phyloP scores from a whole-genome alignment of 2,329 filamentous ascomycete species.

The Zasmidium angulare region DNA sequence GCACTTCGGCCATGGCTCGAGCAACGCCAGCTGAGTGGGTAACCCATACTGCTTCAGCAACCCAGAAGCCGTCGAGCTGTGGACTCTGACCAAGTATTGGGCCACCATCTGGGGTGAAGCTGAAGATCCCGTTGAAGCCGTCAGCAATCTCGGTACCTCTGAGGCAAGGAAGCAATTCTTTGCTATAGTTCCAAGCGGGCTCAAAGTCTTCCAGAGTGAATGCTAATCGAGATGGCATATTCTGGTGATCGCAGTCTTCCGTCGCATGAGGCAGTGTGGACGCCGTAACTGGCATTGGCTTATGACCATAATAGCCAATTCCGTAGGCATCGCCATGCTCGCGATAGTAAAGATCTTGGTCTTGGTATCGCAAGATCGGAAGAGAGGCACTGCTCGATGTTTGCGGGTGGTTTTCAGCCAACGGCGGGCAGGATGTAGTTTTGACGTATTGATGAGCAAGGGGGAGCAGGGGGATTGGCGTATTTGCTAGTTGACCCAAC shows the following conservation, averaged over 20 bases:
- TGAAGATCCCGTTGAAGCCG: conserved; percentile 67
- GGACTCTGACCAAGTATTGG: conserved; percentile 60
- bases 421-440: conserved; percentile 54
- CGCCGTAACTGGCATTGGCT: conserved; percentile 60
- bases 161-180: conserved; percentile 56
- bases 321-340: conserved; percentile 64
- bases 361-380: conserved; percentile 63
- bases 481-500: conserved; percentile 60
- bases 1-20: conserved; percentile 58
- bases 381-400: conserved; percentile 50
- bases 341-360: conserved; percentile 64
- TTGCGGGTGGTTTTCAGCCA: conserved; percentile 42
- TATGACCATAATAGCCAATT: conserved; percentile 65
- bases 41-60: conserved; percentile 67
- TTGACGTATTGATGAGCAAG: conserved; percentile 65
- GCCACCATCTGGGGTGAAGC: conserved; percentile 64
- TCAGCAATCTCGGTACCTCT: conserved; percentile 53
- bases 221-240: conserved; percentile 63
- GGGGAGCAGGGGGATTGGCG: conserved; percentile 59
- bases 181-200: conserved; percentile 59
- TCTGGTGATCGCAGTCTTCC: conserved; percentile 55
- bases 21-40: conserved; percentile 66
- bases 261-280: conserved; percentile 55
- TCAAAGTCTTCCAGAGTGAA: conserved; percentile 63
- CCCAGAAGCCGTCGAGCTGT: conserved; percentile 60